Evolutionary conservation across 2,329 filamentous ascomycete genomes (phyloP), one percentile per base, ranked within the genome.

Genomic region (Claviceps humidiphila): DNA sequence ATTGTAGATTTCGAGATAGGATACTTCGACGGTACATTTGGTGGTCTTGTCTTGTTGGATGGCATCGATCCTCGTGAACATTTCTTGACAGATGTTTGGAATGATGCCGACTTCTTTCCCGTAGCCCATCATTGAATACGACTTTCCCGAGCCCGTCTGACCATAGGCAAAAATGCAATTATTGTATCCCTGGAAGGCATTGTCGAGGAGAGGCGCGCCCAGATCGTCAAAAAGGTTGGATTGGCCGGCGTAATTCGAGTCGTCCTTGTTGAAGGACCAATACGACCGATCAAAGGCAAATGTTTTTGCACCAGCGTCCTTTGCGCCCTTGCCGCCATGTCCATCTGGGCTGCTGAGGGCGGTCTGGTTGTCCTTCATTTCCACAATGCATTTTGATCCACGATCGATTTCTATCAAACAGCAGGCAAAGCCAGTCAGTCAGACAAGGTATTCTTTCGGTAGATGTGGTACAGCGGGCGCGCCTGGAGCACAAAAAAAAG

Each of bases 91-190:
- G 71, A 98, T 98, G 63, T 83, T 87, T 46, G 94, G 93, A 56
- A 97, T 97, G 57, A 98, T 93, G 67, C 93, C 93, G 53, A 89
- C 80, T 64, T 98, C 91, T 63, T 91, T 85, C 51, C 93, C 93
- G 70, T 97, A 98, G 48, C 93, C 93, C 93, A 98, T 98, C 91
- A 98, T 98, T 37, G 90, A 96, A 69, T 98, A 98, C 16, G 89
- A 96, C 72, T 98, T 98, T 70, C 93, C 93, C 1, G 93, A 97
- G 59, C 93, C 93, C 2, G 93, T 98, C 73, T 98, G 93, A 17
- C 93, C 93, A 66, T 98, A 98, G 14, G 93, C 93, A 66, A 98
- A 98, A 64, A 98, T 98, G 76, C 93, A 98, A 69, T 97, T 98
- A 75, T 98, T 97, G 74, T 97, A 98, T 45, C 93, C 93, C 63